Conservation (phyloP, 352 stramenopile species). For the Pythium dissimile region DNA sequence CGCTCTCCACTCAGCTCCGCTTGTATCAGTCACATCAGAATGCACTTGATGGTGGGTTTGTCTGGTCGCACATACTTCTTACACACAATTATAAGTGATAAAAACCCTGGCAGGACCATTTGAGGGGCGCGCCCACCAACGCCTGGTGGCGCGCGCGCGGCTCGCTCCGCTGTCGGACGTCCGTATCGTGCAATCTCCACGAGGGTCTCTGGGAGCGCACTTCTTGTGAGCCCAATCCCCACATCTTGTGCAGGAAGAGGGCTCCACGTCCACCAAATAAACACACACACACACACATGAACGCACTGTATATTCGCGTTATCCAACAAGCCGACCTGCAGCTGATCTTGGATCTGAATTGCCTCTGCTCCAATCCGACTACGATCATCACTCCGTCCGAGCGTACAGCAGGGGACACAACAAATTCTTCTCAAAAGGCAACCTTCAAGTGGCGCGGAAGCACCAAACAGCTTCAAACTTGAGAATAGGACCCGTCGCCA, state of each 20-base stretch:
- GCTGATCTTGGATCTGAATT: neutral
- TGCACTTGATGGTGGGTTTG: conserved; percentile 20
- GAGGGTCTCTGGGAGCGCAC: conserved; percentile 33
- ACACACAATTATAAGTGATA: conserved; percentile 86
- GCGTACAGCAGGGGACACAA: too few relatives aligned
- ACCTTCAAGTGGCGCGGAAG: too few relatives aligned
- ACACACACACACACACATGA: neutral
- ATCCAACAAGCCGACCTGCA: neutral
- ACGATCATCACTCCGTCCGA: neutral
- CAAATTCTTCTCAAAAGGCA: conserved; percentile 8
- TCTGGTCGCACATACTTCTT: conserved; percentile 86
- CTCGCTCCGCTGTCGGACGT: conserved; percentile 54
- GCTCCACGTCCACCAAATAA: conserved; percentile 8
- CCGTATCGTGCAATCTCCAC: conserved; percentile 63
- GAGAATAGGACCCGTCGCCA: neutral
- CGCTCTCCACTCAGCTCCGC: too few relatives aligned
- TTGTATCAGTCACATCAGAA: neutral
- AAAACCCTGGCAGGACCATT: conserved; percentile 84
- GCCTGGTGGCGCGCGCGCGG: too few relatives aligned
- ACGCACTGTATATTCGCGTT: neutral
- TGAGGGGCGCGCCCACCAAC: neutral
- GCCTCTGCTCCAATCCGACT: too few relatives aligned
- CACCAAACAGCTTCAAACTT: neutral
- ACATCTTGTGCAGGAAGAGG: neutral
- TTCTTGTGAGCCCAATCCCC: conserved; percentile 10